These are phyloP conservation scores for Nicotiana noctiflora DNA, from an alignment of 257 asterid genomes.

Conservation along the genomic window DNA sequence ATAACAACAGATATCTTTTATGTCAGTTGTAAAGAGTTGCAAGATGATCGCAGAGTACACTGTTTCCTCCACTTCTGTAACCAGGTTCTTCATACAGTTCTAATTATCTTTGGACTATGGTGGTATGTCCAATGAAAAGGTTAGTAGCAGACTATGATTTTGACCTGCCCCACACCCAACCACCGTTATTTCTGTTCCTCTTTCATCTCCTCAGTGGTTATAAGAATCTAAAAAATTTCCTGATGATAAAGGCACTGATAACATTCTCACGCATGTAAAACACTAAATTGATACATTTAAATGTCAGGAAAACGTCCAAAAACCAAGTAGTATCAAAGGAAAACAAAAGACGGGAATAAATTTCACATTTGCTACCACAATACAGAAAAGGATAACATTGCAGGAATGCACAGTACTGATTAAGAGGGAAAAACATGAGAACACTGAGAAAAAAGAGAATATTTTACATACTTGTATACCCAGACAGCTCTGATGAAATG, in stretches of 20 bases:
- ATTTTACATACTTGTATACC: constrained; percentile 11
- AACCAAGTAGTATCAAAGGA: background rate
- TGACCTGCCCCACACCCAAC: background rate
- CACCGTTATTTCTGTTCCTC: background rate
- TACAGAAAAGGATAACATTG: background rate
- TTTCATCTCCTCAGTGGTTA: background rate
- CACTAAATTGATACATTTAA: background rate
- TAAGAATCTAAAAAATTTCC: background rate
- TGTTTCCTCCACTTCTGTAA: constrained; percentile 2
- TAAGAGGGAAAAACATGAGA: background rate
- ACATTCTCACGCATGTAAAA: background rate
- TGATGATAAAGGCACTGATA: background rate
- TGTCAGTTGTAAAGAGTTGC: background rate
- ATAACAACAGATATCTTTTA: background rate
- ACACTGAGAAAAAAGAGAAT: background rate
- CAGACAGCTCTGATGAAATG: constrained; percentile 19
- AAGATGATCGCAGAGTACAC: background rate
- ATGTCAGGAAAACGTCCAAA: background rate
- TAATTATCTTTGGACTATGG: background rate
- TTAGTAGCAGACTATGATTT: background rate
- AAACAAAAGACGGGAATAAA: background rate
- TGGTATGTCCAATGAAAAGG: background rate
- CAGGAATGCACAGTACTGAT: background rate
- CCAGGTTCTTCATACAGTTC: background rate
- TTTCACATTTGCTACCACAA: background rate